Evolutionary conservation across 345 rosid species (phyloP), one percentile per base, ranked within the genome.

Genomic region (Syzygium aromaticum): DNA sequence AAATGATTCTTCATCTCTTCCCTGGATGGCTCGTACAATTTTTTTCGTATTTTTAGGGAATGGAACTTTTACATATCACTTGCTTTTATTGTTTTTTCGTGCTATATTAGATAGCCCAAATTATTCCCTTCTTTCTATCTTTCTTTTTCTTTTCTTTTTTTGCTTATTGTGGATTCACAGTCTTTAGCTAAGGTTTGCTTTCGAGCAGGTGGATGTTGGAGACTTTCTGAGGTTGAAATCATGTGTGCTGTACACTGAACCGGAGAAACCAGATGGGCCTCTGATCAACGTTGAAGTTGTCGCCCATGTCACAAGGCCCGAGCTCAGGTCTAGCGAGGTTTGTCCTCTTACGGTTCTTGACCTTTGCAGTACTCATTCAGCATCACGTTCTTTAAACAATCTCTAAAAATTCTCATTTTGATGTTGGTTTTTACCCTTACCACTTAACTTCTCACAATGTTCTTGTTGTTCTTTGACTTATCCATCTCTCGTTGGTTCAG

Each of bases 241-340:
- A 1, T 93, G 97, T 88, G 96, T 94, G 85, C 91, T 96, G 64
- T 94, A 93, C 94, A 93, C 99, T 57, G 94, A 95, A 91, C 90
- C 90, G 8, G 94, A 94, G 89, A 92, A 93, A 87, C 88, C 93
- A 30, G 97, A 94, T 28, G 94, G 91, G 88, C 98, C 99, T 21
- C 90, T 95, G 49, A 95, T 98, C 54, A 93, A 89, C 84, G 92
- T 98, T 27, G 99, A 98, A 93, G 99, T 95, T 78, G 97, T 96
- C 84, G 99, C 99, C 52, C 99, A 98, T 91, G 99, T 96, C 90
- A 95, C 98, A 33, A 93, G 96, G 85, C 98, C 99, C 27, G 99
- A 98, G 95, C 89, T 98, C 57, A 93, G 98, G 88, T 93, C 96
- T 38, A 94, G 99, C 56, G 99, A 98, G 98, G 99, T 95, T 89